These are phyloP conservation scores for Hansenula sp. DNA, from an alignment of 1,139 yeast genomes.

Conservation along the genomic window DNA sequence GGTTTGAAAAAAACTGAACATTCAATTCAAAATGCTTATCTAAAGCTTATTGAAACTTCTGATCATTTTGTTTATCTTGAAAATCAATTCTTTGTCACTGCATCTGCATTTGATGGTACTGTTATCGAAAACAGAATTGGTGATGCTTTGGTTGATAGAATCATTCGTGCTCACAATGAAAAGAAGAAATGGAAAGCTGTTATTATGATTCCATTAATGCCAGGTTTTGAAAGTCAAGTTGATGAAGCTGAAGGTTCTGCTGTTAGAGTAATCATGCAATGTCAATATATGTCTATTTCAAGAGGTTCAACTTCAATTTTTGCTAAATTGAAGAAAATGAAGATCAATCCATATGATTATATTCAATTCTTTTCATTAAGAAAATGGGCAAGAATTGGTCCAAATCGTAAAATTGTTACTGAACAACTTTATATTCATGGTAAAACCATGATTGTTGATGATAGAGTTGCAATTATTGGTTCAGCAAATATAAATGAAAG, in stretches of 20 bases:
- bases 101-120: constrained; percentile 82
- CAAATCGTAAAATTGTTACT: constrained; percentile 66
- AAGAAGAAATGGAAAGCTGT: constrained; percentile 85
- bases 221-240: constrained; percentile 93
- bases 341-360: constrained; percentile 86
- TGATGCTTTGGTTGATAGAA: constrained; percentile 93
- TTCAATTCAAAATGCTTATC: constrained; percentile 89
- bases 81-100: constrained; percentile 88
- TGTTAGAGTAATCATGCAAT: constrained; percentile 92
- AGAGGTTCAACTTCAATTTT: constrained; percentile 89
- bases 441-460: constrained; percentile 90
- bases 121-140: constrained; percentile 88
- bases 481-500: constrained; percentile 96
- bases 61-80: constrained; percentile 93
- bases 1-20: constrained; percentile 83
- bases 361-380: constrained; percentile 89
- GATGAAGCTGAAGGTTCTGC: constrained; percentile 93
- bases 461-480: constrained; percentile 87
- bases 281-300: constrained; percentile 91
- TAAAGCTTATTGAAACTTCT: constrained; percentile 84
- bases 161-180: constrained; percentile 78
- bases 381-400: constrained; percentile 94
- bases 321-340: constrained; percentile 71
- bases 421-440: constrained; percentile 95
- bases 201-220: constrained; percentile 91